Percentiles rank a stretch among this genome's conserved stretches.
Conservation (phyloP, 345 rosid genomes). For the Raphanus sativus region DNA sequence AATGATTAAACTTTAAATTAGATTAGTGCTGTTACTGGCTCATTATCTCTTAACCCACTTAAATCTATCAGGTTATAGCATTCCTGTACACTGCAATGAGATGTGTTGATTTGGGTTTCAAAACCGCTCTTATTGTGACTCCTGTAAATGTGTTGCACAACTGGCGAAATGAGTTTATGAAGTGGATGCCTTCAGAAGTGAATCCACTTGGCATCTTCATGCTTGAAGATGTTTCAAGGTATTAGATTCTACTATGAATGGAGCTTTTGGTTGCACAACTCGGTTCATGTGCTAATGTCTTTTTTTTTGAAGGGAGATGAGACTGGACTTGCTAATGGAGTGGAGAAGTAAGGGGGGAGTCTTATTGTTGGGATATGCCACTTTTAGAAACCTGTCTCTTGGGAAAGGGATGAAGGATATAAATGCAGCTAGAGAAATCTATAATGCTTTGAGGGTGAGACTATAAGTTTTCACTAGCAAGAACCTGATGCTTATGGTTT, state of each 20-base stretch:
- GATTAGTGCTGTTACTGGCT: slow-evolving; percentile 24
- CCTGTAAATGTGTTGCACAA: slow-evolving; percentile 99
- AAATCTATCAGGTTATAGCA: slow-evolving; percentile 78
- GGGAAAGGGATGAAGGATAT: slow-evolving; percentile 85
- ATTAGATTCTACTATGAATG: slow-evolving; percentile 13
- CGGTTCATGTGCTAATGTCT: slow-evolving; percentile 26
- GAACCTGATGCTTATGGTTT: neutral
- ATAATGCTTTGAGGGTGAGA: slow-evolving; percentile 79
- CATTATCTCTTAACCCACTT: slow-evolving; percentile 3
- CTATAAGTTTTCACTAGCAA: neutral
- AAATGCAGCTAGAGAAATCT: slow-evolving; percentile 63
- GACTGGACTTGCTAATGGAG: slow-evolving; percentile 70
- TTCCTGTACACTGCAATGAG: slow-evolving; percentile 95
- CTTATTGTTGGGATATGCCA: slow-evolving; percentile 81
- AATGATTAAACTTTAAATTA: neutral
- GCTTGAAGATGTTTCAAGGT: slow-evolving; percentile 97
- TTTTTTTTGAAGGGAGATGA: slow-evolving; percentile 63
- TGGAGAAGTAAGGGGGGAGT: slow-evolving; percentile 95
- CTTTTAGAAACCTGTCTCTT: slow-evolving; percentile 85
- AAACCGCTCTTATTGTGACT: slow-evolving; percentile 84
- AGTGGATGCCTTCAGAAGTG: slow-evolving; percentile 92
- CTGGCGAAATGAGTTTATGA: slow-evolving; percentile 89
- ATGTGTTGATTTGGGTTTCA: slow-evolving; percentile 81
- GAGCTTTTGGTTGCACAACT: slow-evolving; percentile 2
- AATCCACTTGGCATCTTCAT: slow-evolving; percentile 84